These are phyloP conservation scores for Naegleria lovaniensis DNA, from an alignment of 208 protist genomes.

Conservation along the genomic window DNA sequence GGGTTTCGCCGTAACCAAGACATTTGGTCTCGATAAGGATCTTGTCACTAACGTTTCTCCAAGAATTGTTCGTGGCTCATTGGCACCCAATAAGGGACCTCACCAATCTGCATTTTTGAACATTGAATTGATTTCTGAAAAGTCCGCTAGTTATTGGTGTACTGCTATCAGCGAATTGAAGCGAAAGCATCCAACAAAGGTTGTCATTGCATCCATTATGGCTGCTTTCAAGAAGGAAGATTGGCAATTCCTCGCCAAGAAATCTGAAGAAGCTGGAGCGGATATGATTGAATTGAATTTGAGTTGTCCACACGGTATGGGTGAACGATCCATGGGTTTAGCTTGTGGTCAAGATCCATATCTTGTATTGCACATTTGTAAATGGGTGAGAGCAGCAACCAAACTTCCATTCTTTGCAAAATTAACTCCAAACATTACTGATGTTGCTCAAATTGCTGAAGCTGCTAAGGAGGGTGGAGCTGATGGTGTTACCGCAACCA, in stretches of 20 bases:
- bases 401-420: slow-evolving; percentile 79
- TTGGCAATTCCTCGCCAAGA: slow-evolving; percentile 62
- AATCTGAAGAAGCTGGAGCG: slow-evolving; percentile 51
- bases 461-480: slow-evolving; percentile 71
- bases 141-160: slow-evolving; percentile 66
- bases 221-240: slow-evolving; percentile 60
- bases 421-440: slow-evolving; percentile 77
- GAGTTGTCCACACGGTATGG: slow-evolving; percentile 79
- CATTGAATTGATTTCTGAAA: slow-evolving; percentile 75
- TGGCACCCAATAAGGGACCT: slow-evolving; percentile 40
- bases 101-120: slow-evolving; percentile 66
- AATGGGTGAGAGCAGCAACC: slow-evolving; percentile 59
- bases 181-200: slow-evolving; percentile 63
- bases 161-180: slow-evolving; percentile 69
- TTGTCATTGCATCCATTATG: slow-evolving; percentile 77
- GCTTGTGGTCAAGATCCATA: slow-evolving; percentile 64
- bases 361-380: slow-evolving; percentile 63
- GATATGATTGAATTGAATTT: slow-evolving; percentile 80
- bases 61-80: slow-evolving; percentile 53
- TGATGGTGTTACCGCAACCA: slow-evolving; percentile 73
- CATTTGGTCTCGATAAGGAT: slow-evolving; percentile 70
- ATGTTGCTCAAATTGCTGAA: slow-evolving; percentile 58
- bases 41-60: slow-evolving; percentile 70
- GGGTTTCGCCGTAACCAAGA: slow-evolving; percentile 82
- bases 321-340: slow-evolving; percentile 71